These are phyloP conservation scores for Pseudocercospora crystallina DNA, from an alignment of 2,329 filamentous ascomycete species.

Conservation along the genomic window DNA sequence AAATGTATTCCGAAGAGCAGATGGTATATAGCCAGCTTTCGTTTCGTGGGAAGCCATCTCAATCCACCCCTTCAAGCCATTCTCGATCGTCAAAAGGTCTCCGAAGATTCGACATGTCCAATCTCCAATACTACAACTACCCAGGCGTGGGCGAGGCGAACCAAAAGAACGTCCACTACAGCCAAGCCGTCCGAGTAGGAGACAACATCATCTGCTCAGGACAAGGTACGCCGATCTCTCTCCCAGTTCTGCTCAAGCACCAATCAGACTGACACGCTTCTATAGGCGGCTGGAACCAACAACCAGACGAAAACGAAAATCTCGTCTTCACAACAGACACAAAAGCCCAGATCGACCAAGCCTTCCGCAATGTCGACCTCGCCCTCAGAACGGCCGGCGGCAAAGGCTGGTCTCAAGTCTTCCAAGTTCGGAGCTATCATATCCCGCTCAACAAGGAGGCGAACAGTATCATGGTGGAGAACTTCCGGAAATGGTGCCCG, in stretches of 20 bases:
- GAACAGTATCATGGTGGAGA: constrained; percentile 45
- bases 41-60: too few species aligned
- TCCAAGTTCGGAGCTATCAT: constrained; percentile 33
- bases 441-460: constrained; percentile 22
- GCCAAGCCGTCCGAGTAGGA: constrained; percentile 38
- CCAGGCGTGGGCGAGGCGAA: constrained; percentile 39
- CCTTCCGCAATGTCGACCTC: constrained; percentile 59
- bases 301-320: too few species aligned
- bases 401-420: constrained; percentile 58
- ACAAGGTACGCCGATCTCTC: constrained; percentile 32
- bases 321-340: constrained; percentile 24
- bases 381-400: constrained; percentile 55
- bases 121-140: constrained; percentile 43
- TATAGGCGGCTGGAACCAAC: constrained; percentile 38
- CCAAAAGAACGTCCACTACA: constrained; percentile 34
- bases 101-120: too few species aligned
- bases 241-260: neutral
- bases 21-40: too few species aligned
- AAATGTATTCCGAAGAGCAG: too few species aligned
- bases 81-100: too few species aligned
- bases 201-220: constrained; percentile 37
- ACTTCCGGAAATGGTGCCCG: constrained; percentile 54
- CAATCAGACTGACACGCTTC: constrained; percentile 14
- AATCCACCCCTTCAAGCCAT: too few species aligned
- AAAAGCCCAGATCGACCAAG: constrained; percentile 39